Evolutionary conservation across 2,329 filamentous ascomycete genomes (phyloP), one percentile per base, ranked within the genome.

Genomic region (Balansia obtecta): DNA sequence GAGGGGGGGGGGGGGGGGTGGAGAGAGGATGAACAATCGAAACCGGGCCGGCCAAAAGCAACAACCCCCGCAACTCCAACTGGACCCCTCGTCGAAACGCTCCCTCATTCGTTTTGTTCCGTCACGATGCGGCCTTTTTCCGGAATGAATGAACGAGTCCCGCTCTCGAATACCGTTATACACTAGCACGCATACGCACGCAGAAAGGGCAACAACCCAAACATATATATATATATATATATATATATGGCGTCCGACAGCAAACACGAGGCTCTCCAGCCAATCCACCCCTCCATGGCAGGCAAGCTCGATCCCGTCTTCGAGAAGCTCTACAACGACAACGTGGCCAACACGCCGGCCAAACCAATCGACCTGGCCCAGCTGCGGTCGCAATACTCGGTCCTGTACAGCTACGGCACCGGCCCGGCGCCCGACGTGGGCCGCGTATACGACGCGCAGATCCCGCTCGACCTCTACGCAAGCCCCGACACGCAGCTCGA

Each of bases 231-330:
- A n/a, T n/a, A n/a, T n/a, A n/a, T n/a, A n/a, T n/a, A n/a, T n/a
- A n/a, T n/a, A n/a, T n/a, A n/a, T n/a, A 49, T 46, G 44, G 44
- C 42, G 13, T 40, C 51, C n/a, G 16, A 45, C 27, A 18, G 15
- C 49, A 54, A 59, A 53, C 49, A 72, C 57, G 70, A 72, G 60
- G 67, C 67, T 20, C 64, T 75, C 46, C 74, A 76, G 58, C 70
- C 71, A 18, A 66, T 76, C 50, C 71, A 73, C 55, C 69, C 71
- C 18, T 68, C 69, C 5, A 66, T 75, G 58, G 64, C 68, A 18
- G 67, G 67, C 49, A 68, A 68, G 48, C 61, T 76, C 22, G 72
- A 75, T 58, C 70, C 71, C 5, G 62, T 61, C 42, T 75, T 73
- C 52, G 62, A 73, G 52, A 63, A 71, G 48, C 68, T 75, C 48